These are phyloP conservation scores for Dendrothele bispora DNA, from an alignment of 768 basidiomycete species.

Conservation along the genomic window DNA sequence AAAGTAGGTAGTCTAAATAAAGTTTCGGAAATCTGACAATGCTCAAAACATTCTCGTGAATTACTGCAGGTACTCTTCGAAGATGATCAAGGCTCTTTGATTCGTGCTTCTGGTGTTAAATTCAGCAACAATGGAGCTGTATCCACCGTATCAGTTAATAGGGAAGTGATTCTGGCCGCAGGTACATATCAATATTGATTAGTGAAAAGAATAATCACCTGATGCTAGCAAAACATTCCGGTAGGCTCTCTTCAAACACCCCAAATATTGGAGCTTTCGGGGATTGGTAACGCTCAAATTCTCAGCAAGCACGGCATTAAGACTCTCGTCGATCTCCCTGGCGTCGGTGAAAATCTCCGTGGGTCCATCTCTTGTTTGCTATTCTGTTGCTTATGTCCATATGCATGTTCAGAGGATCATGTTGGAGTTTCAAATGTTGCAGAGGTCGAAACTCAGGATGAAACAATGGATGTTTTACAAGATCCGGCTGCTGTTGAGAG, in stretches of 20 bases:
- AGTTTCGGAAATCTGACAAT: slow-evolving; percentile 10
- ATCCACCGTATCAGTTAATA: slow-evolving; percentile 30
- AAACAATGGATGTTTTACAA: slow-evolving; percentile 15
- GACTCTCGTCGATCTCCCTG: slow-evolving; percentile 33
- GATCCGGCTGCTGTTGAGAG: slow-evolving; percentile 6
- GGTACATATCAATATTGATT: slow-evolving; percentile 10
- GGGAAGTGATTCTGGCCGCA: slow-evolving; percentile 41
- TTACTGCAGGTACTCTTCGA: slow-evolving; percentile 12
- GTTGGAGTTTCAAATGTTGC: slow-evolving; percentile 9
- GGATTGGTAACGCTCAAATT: slow-evolving; percentile 32
- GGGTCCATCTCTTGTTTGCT: background rate
- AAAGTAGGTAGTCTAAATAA: slow-evolving; percentile 27
- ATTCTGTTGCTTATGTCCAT: background rate
- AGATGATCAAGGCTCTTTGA: background rate
- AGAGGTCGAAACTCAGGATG: slow-evolving; percentile 24
- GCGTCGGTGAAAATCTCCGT: slow-evolving; percentile 40
- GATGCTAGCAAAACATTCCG: background rate
- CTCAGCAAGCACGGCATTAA: slow-evolving; percentile 26
- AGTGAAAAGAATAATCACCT: background rate
- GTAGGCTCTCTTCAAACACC: slow-evolving; percentile 21
- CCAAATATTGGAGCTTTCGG: slow-evolving; percentile 53
- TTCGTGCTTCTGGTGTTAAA: slow-evolving; percentile 8
- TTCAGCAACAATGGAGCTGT: slow-evolving; percentile 9
- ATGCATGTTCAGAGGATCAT: slow-evolving; percentile 27
- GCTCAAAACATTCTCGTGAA: too few relatives aligned